Conservation (phyloP, 306 rosid species). For the Acacia confusa region DNA sequence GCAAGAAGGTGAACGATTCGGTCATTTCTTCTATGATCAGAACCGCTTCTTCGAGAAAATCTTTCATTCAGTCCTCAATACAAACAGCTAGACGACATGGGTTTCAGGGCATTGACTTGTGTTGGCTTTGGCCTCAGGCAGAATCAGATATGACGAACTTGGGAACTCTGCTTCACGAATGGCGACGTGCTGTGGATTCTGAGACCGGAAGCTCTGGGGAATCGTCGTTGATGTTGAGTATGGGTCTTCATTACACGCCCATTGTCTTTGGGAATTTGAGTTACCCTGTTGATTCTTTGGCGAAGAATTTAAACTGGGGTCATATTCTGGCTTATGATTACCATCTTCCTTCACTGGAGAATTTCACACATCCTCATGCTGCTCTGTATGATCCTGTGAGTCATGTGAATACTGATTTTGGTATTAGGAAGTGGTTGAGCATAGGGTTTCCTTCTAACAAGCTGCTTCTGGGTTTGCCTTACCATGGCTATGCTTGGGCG, state of each 20-base stretch:
- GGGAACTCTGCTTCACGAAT: slow-evolving; percentile 45
- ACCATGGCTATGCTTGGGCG: slow-evolving; percentile 52
- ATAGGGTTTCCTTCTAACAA: slow-evolving; percentile 40
- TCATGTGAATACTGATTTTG: slow-evolving; percentile 39
- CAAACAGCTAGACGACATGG: slow-evolving; percentile 35
- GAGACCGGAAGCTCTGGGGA: slow-evolving; percentile 37
- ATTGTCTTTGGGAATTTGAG: slow-evolving; percentile 14
- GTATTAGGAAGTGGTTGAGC: slow-evolving; percentile 46
- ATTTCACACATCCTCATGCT: slow-evolving; percentile 42
- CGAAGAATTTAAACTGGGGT: slow-evolving; percentile 47
- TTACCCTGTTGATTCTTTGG: slow-evolving; percentile 45
- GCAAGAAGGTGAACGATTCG: slow-evolving; percentile 1
- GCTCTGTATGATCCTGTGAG: slow-evolving; percentile 48
- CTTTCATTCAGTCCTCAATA: slow-evolving; percentile 54
- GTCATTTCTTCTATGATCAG: slow-evolving; percentile 34
- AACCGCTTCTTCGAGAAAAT: slow-evolving; percentile 32
- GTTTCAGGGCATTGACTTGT: slow-evolving; percentile 54
- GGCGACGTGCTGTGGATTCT: slow-evolving; percentile 42
- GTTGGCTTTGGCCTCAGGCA: slow-evolving; percentile 32
- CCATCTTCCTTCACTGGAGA: slow-evolving; percentile 28
- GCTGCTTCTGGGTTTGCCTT: slow-evolving; percentile 52
- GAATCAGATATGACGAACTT: slow-evolving; percentile 34
- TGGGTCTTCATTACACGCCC: slow-evolving; percentile 37
- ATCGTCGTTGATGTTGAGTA: slow-evolving; percentile 42
- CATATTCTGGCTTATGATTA: slow-evolving; percentile 42